Evolutionary conservation across 2,329 filamentous ascomycete species (phyloP), one percentile per base, ranked within the genome.

Genomic region (Colletotrichum brevisporum): DNA sequence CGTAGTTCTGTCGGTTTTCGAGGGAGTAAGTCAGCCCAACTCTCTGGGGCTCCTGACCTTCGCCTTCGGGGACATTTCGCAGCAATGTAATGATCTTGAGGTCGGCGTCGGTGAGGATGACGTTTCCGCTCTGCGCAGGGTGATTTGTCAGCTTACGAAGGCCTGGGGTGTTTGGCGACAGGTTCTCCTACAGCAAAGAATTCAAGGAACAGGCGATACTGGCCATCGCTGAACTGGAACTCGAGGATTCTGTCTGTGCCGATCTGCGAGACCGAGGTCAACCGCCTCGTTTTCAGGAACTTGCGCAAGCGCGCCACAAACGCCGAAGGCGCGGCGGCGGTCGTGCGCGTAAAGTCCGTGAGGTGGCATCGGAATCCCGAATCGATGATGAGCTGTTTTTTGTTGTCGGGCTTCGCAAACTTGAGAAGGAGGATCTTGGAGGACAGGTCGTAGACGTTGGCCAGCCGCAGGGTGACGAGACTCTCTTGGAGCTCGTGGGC

Each of bases 341-440:
- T 95, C 1, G 94, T 92, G 73, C 96, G 92, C 31, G 93, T 90
- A 83, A 97, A 99, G 74, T 92, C 90, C 39, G 96, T 98, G 67
- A 98, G 86, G 78, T 99, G 96, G 80, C 94, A 97, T 77, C 96
- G 94, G 81, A 99, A 99, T 36, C 96, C 96, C 1, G 94, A 96
- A 79, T 99, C 96, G 75, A 99, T 90, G 59, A 99, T 86, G 31
- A 99, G 86, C 79, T 98, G 95, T 78, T 96, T 92, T 80, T 95
- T 94, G 73, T 91, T 88, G 76, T 95, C 91, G 51, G 95, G 94
- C 79, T 96, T 97, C 63, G 94, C 91, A 78, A 99, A 96, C 78
- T 98, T 98, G 80, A 99, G 88, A 27, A 98, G 90, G 77, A 98
- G 94, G 77, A 98, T 98, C 78, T 95, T 94, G 73, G 94, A 94